Base-by-base conservation (phyloP, 106 monocot genomes). In the Cymbidium sinense region DNA sequence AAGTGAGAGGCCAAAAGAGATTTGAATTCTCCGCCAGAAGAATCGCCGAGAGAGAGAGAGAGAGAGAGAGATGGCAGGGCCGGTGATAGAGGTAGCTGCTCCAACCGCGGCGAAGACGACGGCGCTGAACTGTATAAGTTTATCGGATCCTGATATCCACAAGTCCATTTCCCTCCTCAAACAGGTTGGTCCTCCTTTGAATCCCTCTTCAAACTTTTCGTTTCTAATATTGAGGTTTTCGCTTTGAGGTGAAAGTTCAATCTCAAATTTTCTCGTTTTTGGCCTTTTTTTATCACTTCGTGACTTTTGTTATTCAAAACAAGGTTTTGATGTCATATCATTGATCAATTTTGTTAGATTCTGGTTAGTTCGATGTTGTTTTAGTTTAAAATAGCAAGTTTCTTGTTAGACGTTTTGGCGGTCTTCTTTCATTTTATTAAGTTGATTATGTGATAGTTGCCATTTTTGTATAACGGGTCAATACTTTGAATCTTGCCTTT, bases 91-190 rank as follows among this genome's bases (percentile, higher is more conserved):
- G 47, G 17, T 47, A 15, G 47, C 47, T 47, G 47, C 47, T 2
- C 47, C 47, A 11, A 2, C 47, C 15, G 62, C 41, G 43, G 72
- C 54, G 43, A 55, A 69, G 18, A 73, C 76, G 20, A 29, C 75
- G 18, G 54, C 76, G 27, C 80, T 84, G 4, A 80, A 84, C 70
- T 62, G 79, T 50, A 80, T 84, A 76, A 80, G 76, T 58, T 76
- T 84, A 9, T 47, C 77, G 8, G 72, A 80, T 19, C 77, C 80
- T 54, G 80, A 80, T 50, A 25, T 84, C 54, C 34, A 71, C 41
- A 80, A 71, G 69, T 84, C 84, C 9, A 58, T 79, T 34, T 44
- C 80, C 20, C 76, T 80, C 28, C 80, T 84, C 55, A 80, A 77
- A 55, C 84, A 84, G 80, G 84, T 84, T 7, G 7, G 37, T 33